Base-by-base conservation (phyloP, 2,329 filamentous ascomycete species). In the Metarhizium brunneum region DNA sequence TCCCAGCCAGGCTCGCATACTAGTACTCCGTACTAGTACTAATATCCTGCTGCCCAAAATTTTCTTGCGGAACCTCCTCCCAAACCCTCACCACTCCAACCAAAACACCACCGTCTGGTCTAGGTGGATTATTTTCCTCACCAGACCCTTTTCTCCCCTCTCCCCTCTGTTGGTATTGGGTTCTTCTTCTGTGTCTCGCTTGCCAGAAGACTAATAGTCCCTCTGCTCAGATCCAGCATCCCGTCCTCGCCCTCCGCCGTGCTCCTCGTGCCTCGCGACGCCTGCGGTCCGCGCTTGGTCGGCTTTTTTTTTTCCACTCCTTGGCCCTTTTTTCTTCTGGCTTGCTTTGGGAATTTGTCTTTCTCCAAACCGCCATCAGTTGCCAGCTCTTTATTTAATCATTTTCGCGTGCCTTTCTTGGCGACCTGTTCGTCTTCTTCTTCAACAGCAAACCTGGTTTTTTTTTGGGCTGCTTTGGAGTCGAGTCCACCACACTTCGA, bases 41-140 rank as follows among this genome's bases (percentile, higher is more conserved):
- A 59, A 25, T 25, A 68, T 66, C 62, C 68, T 66, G 64, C 66
- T 67, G 69, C 69, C 68, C 68, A 70, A 70, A 65, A 59, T 68
- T 69, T 66, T 70, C 67, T 65, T 71, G 66, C 63, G 58, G 61
- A 55, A 51, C 6, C 63, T 68, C 59, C 62, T 69, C 59, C 65
- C 65, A 65, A 69, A 69, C 63, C 68, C 66, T 71, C 66, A 69
- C 65, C 69, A 69, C 62, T 64, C 60, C 57, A 62, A 62, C 58
- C 63, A 67, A 66, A 56, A 50, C 47, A 54, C 50, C 54, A 54
- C 38, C 63, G 45, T 48, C 45, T 69, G 69, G 69, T 69, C 67
- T 66, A 63, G 62, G 69, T 69, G 68, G 66, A 66, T 66, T 57
- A 59, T 56, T 61, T 61, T 60, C 62, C 63, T 64, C 59, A 64